Evolutionary conservation across 1,139 yeast genomes (phyloP).

Genomic region (Hanseniaspora gamundiae): DNA sequence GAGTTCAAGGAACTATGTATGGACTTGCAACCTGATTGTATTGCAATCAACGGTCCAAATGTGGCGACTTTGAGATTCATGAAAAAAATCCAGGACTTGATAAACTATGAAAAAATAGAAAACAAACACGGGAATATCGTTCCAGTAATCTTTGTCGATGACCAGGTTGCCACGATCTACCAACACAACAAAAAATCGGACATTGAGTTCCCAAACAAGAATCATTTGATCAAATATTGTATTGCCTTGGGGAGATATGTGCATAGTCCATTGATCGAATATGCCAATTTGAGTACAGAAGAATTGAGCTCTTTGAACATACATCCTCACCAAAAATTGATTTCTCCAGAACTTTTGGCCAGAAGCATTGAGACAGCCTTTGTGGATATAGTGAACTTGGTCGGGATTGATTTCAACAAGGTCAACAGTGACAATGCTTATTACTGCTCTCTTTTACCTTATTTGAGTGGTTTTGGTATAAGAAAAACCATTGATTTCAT

Average conservation of each 20-base stretch:
- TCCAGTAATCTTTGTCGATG: conserved; percentile 70
- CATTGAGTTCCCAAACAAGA: conserved; percentile 77
- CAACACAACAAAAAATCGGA: conserved; percentile 71
- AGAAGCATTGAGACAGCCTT: conserved; percentile 69
- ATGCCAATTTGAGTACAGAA: conserved; percentile 56
- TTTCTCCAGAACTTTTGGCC: conserved; percentile 50
- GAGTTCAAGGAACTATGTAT: conserved; percentile 44
- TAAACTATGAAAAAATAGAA: conserved; percentile 45
- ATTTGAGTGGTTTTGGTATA: conserved; percentile 86
- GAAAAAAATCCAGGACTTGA: conserved; percentile 45
- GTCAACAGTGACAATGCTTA: conserved; percentile 64
- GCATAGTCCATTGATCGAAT: conserved; percentile 85
- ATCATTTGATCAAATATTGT: conserved; percentile 73
- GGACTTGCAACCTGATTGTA: conserved; percentile 64
- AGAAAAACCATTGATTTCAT: conserved; percentile 84
- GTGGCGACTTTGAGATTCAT: conserved; percentile 55
- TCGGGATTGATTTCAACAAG: conserved; percentile 87
- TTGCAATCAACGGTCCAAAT: conserved; percentile 82
- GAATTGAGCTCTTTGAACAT: conserved; percentile 62
- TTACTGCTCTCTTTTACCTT: conserved; percentile 59
- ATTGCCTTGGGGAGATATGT: conserved; percentile 82
- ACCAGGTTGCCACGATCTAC: conserved; percentile 83
- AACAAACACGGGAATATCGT: conserved; percentile 31
- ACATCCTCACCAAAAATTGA: conserved; percentile 62
- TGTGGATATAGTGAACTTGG: conserved; percentile 83